Percentiles rank a stretch among this genome's conserved stretches.
These are phyloP conservation scores for Nitzschia inconspicua DNA, from an alignment of 108 stramenopile genomes.

Conservation along the genomic window DNA sequence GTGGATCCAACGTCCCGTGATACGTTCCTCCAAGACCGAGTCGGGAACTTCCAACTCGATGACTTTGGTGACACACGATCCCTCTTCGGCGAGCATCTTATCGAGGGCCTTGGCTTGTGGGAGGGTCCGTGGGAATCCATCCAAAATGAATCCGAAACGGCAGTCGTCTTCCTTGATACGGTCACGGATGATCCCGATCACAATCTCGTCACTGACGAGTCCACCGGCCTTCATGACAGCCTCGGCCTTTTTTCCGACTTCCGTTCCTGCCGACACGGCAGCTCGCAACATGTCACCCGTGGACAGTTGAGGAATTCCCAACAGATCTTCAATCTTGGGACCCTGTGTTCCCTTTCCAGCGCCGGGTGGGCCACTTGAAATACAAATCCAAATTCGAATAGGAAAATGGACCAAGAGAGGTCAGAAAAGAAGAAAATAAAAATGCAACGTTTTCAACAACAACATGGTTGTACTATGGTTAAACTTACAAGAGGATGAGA, in stretches of 20 bases:
- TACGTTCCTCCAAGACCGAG: conserved; percentile 93
- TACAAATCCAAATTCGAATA: background rate
- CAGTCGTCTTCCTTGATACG: conserved; percentile 91
- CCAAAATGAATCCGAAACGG: conserved; percentile 94
- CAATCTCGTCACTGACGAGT: conserved; percentile 94
- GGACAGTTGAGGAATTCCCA: conserved; percentile 87
- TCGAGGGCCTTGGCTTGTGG: conserved; percentile 96
- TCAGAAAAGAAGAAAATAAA: background rate
- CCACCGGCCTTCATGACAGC: conserved; percentile 97
- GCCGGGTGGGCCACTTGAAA: conserved; percentile 31
- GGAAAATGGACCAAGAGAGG: background rate
- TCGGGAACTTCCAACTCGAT: conserved; percentile 94
- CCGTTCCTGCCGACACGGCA: conserved; percentile 93
- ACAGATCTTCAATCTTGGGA: conserved; percentile 81
- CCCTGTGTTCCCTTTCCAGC: conserved; percentile 90
- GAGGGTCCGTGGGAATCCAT: conserved; percentile 97
- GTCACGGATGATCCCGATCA: conserved; percentile 94
- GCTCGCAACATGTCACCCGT: conserved; percentile 99
- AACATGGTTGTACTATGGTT: too few species aligned
- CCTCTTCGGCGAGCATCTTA: conserved; percentile 86
- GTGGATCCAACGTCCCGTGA: conserved; percentile 97
- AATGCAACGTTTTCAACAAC: background rate
- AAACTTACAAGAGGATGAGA: conserved; percentile 55
- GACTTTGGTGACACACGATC: conserved; percentile 89
- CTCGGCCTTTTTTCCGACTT: conserved; percentile 95